Percentiles rank a stretch among this genome's conserved stretches.
These are phyloP conservation scores for Metrosideros polymorpha DNA, from an alignment of 441 rosid species.

Conservation along the genomic window DNA sequence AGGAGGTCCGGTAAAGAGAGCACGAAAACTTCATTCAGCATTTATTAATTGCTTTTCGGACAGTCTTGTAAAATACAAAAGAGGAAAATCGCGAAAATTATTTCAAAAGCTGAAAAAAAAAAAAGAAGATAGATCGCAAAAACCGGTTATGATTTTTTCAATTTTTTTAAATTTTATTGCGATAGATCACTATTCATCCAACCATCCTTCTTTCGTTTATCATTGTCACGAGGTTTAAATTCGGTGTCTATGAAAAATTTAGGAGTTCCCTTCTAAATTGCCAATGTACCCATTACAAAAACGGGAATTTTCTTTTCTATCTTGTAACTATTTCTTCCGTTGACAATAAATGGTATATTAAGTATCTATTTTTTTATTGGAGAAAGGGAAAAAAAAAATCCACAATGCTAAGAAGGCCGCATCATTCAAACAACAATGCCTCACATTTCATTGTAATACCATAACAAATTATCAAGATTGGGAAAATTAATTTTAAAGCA, in stretches of 20 bases:
- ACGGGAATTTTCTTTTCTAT: too few relatives aligned
- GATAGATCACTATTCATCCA: rapidly evolving
- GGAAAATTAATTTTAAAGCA: too few relatives aligned
- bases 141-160: neutral
- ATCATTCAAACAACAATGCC: too few relatives aligned
- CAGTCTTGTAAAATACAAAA: neutral
- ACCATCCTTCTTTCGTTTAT: rapidly evolving
- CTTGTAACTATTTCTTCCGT: too few relatives aligned
- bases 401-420: too few relatives aligned
- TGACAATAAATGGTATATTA: too few relatives aligned
- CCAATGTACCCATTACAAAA: too few relatives aligned
- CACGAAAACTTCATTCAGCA: neutral
- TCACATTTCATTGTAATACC: too few relatives aligned
- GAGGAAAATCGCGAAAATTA: neutral
- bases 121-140: neutral
- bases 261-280: too few relatives aligned
- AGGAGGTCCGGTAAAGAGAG: neutral
- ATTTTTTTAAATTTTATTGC: neutral
- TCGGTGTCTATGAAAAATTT: rapidly evolving
- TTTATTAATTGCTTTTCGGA: neutral
- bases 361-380: too few relatives aligned
- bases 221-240: neutral
- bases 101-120: neutral
- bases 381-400: too few relatives aligned
- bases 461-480: too few relatives aligned